Evolutionary conservation across 2,329 filamentous ascomycete species (phyloP), one percentile per base, ranked within the genome.

Genomic region (Diaporthe citrichinensis): DNA sequence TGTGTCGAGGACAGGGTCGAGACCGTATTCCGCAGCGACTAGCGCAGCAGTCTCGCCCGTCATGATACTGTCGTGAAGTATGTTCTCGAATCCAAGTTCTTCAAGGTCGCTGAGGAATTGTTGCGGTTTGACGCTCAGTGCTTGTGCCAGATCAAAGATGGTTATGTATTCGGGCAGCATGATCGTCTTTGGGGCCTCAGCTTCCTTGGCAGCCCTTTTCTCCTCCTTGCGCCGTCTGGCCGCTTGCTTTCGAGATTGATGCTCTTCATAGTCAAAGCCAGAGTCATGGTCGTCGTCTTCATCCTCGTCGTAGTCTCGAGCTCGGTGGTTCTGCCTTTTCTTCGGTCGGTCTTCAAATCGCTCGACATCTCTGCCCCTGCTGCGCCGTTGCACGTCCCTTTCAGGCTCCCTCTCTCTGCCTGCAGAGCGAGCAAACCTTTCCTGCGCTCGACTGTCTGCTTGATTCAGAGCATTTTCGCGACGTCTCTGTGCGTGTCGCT

Each of bases 1-100:
- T 80, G 82, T 88, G 74, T 95, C 93, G 34, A 97, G 90, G 2
- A 93, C 92, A 0, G 96, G 94, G 76, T 98, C 95, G 78, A 94
- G 98, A 68, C 96, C 96, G 83, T 96, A 98, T 82, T 99, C 96
- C 84, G 95, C 92, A 5, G 95, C 95, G 79, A 99, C 94, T 72
- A 99, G 88, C 10, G 94, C 94, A 2, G 96, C 96, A 62, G 95
- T 97, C 82, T 98, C 96, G 15, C 95, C 92, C 77, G 96, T 96
- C 82, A 99, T 90, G 77, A 99, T 91, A 81, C 96, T 95, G 80
- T 96, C 95, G 71, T 92, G 90, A 20, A 92, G 92, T 23, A 96
- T 91, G 69, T 96, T 94, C 80, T 98, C 95, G 78, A 98, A 99
- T 0, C 97, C 97, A 81, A 98, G 92, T 71, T 97, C 91, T 81